Evolutionary conservation across 208 protist species (phyloP).

Genomic region (Trichomonas gallinae): DNA sequence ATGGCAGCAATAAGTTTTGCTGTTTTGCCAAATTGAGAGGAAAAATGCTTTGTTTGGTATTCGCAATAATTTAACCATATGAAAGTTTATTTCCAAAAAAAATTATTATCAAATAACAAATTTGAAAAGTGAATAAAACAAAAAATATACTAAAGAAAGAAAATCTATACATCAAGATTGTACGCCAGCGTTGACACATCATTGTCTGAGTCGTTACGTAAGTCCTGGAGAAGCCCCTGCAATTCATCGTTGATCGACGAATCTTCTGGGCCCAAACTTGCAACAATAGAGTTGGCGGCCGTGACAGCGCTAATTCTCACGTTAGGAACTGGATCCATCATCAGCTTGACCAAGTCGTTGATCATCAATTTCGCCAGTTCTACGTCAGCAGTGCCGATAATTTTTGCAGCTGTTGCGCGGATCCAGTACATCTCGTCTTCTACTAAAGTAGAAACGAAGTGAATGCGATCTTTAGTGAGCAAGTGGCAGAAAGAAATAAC

Average conservation of each 20-base stretch:
- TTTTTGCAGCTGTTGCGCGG: neutral
- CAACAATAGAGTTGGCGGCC: neutral
- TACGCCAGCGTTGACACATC: neutral
- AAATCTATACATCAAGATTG: neutral
- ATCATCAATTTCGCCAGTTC: neutral
- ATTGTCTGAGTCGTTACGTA: neutral
- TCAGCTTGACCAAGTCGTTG: neutral
- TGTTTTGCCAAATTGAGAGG: no score
- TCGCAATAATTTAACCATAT: no score
- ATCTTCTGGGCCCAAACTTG: neutral
- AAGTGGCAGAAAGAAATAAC: neutral
- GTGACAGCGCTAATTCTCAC: neutral
- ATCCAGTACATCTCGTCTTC: neutral
- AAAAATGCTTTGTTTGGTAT: no score
- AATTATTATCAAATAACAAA: no score
- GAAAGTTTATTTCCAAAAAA: no score
- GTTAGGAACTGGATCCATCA: neutral
- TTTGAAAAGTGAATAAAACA: no score
- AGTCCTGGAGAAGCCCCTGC: neutral
- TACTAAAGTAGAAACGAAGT: neutral
- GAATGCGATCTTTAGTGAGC: neutral
- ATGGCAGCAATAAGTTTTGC: no score
- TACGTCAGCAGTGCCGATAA: neutral
- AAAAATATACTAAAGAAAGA: no score
- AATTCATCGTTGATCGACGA: neutral